phyloP scores from a whole-genome alignment of 768 basidiomycete species.

The Tulasnella sp. region DNA sequence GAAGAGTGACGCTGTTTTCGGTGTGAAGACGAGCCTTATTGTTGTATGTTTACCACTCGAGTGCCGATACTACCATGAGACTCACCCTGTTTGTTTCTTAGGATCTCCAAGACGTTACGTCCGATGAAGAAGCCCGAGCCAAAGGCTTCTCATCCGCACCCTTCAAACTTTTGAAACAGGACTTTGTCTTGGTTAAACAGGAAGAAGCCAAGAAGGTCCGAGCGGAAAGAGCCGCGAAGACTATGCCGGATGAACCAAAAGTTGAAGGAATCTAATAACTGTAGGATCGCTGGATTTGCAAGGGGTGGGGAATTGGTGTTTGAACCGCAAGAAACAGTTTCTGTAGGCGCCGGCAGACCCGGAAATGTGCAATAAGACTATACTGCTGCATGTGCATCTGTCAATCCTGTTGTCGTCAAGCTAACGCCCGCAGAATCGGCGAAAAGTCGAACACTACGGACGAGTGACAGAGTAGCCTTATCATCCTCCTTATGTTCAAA shows the following conservation, averaged over 20 bases:
- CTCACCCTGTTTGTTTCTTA: slow-evolving; percentile 32
- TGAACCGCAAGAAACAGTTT: too few species aligned
- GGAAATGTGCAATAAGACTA: too few species aligned
- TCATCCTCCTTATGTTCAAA: too few species aligned
- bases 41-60: slow-evolving; percentile 48
- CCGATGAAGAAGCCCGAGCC: slow-evolving; percentile 51
- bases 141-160: slow-evolving; percentile 51
- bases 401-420: too few species aligned
- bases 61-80: not conserved
- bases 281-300: too few species aligned
- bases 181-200: slow-evolving; percentile 46
- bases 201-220: slow-evolving; percentile 41
- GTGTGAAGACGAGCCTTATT: slow-evolving; percentile 72
- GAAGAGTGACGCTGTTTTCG: slow-evolving; percentile 71
- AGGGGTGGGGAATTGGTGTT: too few species aligned
- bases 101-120: slow-evolving; percentile 52
- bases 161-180: slow-evolving; percentile 44
- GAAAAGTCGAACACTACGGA: too few species aligned
- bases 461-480: too few species aligned
- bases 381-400: too few species aligned
- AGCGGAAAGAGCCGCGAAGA: slow-evolving; percentile 20
- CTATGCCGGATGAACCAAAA: not conserved
- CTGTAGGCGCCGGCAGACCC: too few species aligned
- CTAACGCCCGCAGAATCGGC: too few species aligned
- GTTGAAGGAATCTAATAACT: not conserved